Percentiles rank a stretch among this genome's conserved stretches.
These are phyloP conservation scores for Penicillium arizonense DNA, from an alignment of 495 filamentous ascomycete species.

Conservation along the genomic window DNA sequence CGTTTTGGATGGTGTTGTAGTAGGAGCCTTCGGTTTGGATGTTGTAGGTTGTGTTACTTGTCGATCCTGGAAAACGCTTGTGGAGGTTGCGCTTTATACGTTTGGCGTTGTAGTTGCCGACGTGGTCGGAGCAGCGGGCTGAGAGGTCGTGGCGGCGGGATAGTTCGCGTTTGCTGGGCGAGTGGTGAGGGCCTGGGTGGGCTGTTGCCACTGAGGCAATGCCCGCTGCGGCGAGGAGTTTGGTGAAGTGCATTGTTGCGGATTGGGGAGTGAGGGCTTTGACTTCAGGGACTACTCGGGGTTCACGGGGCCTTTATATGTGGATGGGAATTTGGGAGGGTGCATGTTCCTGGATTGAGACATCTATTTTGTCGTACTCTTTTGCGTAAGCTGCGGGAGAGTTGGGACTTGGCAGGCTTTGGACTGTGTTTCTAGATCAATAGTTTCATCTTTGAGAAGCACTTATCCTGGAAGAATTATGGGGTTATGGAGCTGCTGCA, in stretches of 20 bases:
- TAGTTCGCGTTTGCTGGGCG: neutral
- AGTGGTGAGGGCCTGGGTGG: neutral
- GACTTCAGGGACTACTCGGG: neutral
- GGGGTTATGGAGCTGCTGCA: neutral
- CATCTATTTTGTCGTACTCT: neutral
- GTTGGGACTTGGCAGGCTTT: neutral
- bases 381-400: neutral
- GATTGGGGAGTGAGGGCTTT: neutral
- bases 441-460: neutral
- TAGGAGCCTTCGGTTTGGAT: constrained; percentile 12
- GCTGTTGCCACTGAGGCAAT: neutral
- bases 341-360: neutral
- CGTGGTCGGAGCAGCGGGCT: neutral
- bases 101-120: neutral
- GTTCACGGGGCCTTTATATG: neutral
- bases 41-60: neutral
- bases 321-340: neutral
- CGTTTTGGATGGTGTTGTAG: constrained; percentile 27
- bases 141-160: neutral
- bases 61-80: neutral
- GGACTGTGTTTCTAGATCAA: neutral
- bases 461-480: neutral
- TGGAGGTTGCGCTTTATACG: neutral
- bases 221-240: neutral
- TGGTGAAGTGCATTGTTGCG: neutral